Conservation (phyloP, 2,329 filamentous ascomycete genomes). For the Sporothrix luriei region DNA sequence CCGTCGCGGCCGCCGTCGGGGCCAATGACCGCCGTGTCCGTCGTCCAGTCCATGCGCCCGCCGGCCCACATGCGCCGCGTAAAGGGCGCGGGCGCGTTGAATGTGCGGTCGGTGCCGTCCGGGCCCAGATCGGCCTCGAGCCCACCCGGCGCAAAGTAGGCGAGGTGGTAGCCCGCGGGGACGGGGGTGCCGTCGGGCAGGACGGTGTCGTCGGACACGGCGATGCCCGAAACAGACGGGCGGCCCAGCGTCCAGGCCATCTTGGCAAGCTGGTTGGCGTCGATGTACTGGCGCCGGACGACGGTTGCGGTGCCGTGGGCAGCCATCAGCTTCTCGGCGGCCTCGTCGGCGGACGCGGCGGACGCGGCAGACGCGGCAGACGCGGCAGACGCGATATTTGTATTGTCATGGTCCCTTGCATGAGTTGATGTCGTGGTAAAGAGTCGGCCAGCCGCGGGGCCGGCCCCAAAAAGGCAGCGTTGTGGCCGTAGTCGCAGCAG, state of each 20-base stretch:
- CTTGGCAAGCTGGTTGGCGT: constrained; percentile 65
- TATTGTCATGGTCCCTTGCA: too few species aligned
- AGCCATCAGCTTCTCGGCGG: constrained; percentile 1
- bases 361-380: neutral
- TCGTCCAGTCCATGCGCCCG: constrained; percentile 58
- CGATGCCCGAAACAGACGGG: constrained; percentile 46
- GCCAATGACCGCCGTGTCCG: too few species aligned
- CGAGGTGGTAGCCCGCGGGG: constrained; percentile 63
- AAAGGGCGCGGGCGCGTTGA: constrained; percentile 62
- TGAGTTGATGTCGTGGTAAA: too few species aligned
- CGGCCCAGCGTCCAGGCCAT: constrained; percentile 61
- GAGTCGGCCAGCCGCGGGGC: too few species aligned
- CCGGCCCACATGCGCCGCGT: constrained; percentile 70
- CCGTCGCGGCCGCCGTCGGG: neutral
- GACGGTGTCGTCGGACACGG: constrained; percentile 34
- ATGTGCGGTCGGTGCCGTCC: constrained; percentile 64
- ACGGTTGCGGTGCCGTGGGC: neutral
- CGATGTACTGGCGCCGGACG: constrained; percentile 52
- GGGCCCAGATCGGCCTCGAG: constrained; percentile 57
- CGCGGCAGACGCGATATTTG: too few species aligned
- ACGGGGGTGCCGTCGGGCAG: constrained; percentile 52
- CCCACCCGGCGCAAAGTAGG: constrained; percentile 63
- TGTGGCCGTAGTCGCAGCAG: too few species aligned
- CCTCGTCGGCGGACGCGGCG: neutral
- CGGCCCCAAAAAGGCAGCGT: too few species aligned